Conservation (phyloP, 441 rosid genomes). For the Populus hybrid region DNA sequence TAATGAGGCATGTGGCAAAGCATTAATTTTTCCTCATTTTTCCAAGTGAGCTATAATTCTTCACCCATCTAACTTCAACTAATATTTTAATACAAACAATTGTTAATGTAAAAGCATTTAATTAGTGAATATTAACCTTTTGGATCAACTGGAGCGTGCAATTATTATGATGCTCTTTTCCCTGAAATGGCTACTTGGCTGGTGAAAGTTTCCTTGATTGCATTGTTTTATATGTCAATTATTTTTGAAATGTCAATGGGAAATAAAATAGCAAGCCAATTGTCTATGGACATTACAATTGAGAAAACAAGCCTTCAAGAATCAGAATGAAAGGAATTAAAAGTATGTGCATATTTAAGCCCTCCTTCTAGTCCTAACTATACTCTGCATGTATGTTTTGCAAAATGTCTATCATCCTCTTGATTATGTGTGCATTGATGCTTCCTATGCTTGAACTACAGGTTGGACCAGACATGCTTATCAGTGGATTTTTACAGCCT, state of each 20-base stretch:
- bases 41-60: not conserved
- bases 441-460: conserved; percentile 26
- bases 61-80: not conserved
- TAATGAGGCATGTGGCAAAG: not conserved
- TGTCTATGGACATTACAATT: not conserved
- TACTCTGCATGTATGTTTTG: not conserved
- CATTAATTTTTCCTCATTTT: not conserved
- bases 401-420: conserved; percentile 1
- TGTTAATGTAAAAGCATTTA: not conserved
- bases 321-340: not conserved
- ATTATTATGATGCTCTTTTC: not conserved
- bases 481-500: conserved; percentile 92
- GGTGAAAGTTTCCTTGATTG: not conserved
- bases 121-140: not conserved
- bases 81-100: not conserved
- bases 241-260: not conserved
- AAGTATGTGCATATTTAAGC: not conserved
- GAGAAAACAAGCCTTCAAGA: not conserved
- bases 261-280: not conserved
- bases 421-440: conserved; percentile 15
- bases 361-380: not conserved
- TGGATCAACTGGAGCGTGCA: not conserved
- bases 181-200: not conserved
- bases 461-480: conserved; percentile 95
- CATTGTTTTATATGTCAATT: not conserved